Evolutionary conservation across 805 yeast species (phyloP).

Genomic region (Pichia californica): DNA sequence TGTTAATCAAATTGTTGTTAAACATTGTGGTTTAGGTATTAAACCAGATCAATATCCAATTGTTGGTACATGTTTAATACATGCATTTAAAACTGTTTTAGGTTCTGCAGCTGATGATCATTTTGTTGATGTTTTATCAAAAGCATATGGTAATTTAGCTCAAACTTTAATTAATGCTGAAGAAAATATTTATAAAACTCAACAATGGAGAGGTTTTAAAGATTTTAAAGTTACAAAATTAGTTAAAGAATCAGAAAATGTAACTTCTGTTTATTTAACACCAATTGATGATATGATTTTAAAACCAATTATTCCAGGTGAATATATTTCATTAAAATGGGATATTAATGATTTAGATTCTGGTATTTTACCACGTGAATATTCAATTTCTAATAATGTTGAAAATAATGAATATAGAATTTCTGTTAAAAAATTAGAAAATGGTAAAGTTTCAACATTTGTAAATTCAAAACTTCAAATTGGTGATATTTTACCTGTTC

Average conservation of each 20-base stretch:
- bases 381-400: constrained; percentile 44
- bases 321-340: constrained; percentile 36
- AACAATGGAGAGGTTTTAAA: constrained; percentile 53
- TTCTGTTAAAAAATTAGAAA: constrained; percentile 48
- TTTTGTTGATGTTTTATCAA: constrained; percentile 57
- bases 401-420: constrained; percentile 42
- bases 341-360: constrained; percentile 29
- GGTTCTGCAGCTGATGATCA: constrained; percentile 56
- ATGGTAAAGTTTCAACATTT: constrained; percentile 47
- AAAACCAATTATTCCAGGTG: constrained; percentile 33
- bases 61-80: constrained; percentile 53
- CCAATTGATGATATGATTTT: constrained; percentile 34
- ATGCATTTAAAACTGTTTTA: constrained; percentile 46
- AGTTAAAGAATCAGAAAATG: constrained; percentile 38
- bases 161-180: constrained; percentile 53
- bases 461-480: constrained; percentile 41
- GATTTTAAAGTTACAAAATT: constrained; percentile 40
- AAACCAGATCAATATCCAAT: constrained; percentile 59
- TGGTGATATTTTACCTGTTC: constrained; percentile 43
- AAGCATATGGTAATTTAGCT: constrained; percentile 61
- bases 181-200: constrained; percentile 35
- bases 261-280: constrained; percentile 45
- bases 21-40: constrained; percentile 61
- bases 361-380: constrained; percentile 42
- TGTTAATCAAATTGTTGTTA: constrained; percentile 54